Base-by-base conservation (phyloP, 352 stramenopile genomes). In the Phytopythium mirpurense region DNA sequence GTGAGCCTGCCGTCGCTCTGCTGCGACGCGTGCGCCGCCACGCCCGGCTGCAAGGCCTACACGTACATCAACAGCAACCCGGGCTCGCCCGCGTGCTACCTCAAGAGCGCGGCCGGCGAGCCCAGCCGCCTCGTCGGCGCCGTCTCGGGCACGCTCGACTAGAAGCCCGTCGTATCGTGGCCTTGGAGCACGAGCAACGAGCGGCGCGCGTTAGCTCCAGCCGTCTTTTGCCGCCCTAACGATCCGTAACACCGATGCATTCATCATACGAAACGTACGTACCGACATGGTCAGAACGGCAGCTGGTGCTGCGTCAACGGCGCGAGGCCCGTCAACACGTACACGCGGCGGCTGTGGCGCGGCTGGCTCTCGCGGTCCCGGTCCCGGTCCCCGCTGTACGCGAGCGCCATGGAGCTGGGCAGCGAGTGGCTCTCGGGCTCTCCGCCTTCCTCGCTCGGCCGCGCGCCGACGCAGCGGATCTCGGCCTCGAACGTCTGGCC, bases 41-140 rank as follows among this genome's bases (percentile, higher is more conserved):
- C 51, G 8, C 29, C 41, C 0, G 63, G 71, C 21, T 81, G 71
- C 54, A 59, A 66, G 58, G 68, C 63, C 26, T 81, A 78, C 59
- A 78, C 71, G 40, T 81, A 63, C 57, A 64, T 78, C 52, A 78
- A 81, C 60, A 70, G 56, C 54, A 68, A 70, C 40, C 60, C 70
- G 32, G 60, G 65, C 24, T 41, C 54, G 36, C 64, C 70, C 1
- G 63, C 60, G 46, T 79, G 70, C 50, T 79, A 75, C 50, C 53
- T 79, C 41, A 79, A 79, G 48, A 68, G 51, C 35, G 63, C 56
- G n/a, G 48, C 53, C 10, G 60, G 61, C 9, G 49, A 48, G 5
- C 27, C 51, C 12, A 54, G 38, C 15, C 59, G 16, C 21, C 51
- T 45, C 41, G 61, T 52, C 27, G 64, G 37, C 47, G 67, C 65